Base-by-base conservation (phyloP, 1,139 yeast species). In the Geotrichum carabidarum region DNA sequence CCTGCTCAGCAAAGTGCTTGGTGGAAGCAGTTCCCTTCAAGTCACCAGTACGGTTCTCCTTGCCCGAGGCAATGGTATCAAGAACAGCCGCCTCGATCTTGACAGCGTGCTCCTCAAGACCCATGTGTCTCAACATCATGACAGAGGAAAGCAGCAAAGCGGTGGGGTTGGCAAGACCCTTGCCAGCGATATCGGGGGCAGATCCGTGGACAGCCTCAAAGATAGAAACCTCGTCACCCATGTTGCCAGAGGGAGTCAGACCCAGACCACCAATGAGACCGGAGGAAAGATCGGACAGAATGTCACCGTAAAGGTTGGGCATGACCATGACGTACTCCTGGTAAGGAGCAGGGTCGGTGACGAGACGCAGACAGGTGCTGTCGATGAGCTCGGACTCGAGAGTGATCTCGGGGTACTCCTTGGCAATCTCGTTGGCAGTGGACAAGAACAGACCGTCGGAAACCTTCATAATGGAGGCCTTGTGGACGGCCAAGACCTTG, bases 121-220 rank as follows among this genome's bases (percentile, higher is more conserved):
- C 97, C 71, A 91, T 81, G 75, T 91, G 98, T 78, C 96, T 86
- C 78, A 91, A 81, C 84, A 91, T 75, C 86, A 91, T 84, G 62
- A 91, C 76, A 53, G 96, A 82, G 58, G 96, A 88, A 69, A 91
- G 80, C 68, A 91, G 86, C 94, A 91, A 86, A 65, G 96, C 98
- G 60, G 98, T 89, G 74, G 99, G 99, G 83, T 93, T 93, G 63
- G 98, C 98, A 63, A 86, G 80, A 78, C 89, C 86, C 75, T 87
- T 83, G 71, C 96, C 97, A 79, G 87, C 81, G 72, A 93, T 87
- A 76, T 91, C 98, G 68, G 90, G 81, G 75, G 98, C 99, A 68
- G 91, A 98, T 81, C 98, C 87, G 78, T 97, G 91, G 75, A 98
- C 99, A 67, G 99, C 98, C 80, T 93, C 99, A 74, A 93, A 93